phyloP scores from a whole-genome alignment of 139 green algal genomes.

The Spirogloea muscicola region DNA sequence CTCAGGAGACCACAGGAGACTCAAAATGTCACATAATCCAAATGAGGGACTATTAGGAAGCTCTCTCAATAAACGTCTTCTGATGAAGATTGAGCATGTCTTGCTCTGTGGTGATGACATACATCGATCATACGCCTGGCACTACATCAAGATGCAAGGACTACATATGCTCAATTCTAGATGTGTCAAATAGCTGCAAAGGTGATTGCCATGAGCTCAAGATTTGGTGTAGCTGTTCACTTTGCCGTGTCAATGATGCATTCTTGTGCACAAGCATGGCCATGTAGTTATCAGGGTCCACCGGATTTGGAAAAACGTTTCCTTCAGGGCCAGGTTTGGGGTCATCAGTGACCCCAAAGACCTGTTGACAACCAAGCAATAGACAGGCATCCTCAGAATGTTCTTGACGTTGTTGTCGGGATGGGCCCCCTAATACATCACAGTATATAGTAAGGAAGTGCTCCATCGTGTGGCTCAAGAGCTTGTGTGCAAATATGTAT shows the following conservation, averaged over 20 bases:
- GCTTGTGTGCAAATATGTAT: no score
- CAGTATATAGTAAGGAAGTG: no score
- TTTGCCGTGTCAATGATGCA: slow-evolving; percentile 36
- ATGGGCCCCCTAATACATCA: no score
- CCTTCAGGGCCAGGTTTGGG: slow-evolving; percentile 20
- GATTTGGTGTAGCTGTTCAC: slow-evolving; percentile 7
- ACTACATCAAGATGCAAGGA: not conserved
- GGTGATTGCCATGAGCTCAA: no score
- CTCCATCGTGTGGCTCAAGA: no score
- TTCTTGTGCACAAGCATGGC: slow-evolving; percentile 49
- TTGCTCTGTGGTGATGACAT: not conserved
- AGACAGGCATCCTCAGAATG: no score
- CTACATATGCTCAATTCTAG: no score
- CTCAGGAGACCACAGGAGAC: no score
- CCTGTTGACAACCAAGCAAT: slow-evolving; percentile 8
- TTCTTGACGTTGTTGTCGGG: no score
- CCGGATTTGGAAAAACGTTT: slow-evolving; percentile 44
- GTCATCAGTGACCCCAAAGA: slow-evolving; percentile 39
- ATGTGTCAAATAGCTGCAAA: no score
- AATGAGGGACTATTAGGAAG: no score
- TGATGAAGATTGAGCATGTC: not conserved
- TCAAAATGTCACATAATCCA: no score
- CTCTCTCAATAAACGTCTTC: not conserved
- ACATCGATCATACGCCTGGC: not conserved
- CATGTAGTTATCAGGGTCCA: slow-evolving; percentile 46